Percentiles rank a stretch among this genome's conserved stretches.
Conservation (phyloP, 78 protist species). For the Dictyostelium intermedium region DNA sequence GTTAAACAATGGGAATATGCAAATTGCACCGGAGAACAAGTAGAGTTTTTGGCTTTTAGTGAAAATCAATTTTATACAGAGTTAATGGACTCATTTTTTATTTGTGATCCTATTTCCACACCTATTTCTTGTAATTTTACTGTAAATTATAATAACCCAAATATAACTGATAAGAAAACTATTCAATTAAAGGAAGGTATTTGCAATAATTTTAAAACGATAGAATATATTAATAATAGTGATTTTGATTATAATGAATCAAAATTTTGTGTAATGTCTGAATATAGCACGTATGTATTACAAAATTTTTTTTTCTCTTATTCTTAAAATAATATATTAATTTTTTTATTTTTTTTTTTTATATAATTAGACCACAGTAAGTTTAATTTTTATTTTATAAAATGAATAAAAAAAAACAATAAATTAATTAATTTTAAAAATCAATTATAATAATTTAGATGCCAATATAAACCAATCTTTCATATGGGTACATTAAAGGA, state of each 20-base stretch:
- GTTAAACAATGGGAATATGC: background rate
- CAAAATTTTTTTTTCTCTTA: too few relatives aligned
- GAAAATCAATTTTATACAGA: background rate
- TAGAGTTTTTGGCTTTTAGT: background rate
- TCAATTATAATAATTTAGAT: background rate
- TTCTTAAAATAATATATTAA: too few relatives aligned
- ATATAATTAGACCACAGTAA: background rate
- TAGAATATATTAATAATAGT: background rate
- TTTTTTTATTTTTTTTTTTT: background rate
- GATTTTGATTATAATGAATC: background rate
- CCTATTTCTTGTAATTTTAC: background rate
- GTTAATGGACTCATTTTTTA: background rate
- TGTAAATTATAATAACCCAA: background rate
- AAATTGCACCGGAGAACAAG: background rate
- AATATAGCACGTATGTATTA: background rate
- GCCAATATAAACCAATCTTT: background rate
- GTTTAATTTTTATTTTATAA: background rate
- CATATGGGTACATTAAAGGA: background rate
- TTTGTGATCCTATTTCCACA: background rate
- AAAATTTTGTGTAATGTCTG: constrained; percentile 1
- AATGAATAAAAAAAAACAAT: too few relatives aligned
- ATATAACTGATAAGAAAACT: background rate
- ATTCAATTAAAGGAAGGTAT: background rate
- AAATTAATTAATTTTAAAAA: background rate
- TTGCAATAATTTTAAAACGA: background rate